Percentiles rank a stretch among this genome's conserved stretches.
These are phyloP conservation scores for Eucalyptus decipiens DNA, from an alignment of 345 rosid species.

Conservation along the genomic window DNA sequence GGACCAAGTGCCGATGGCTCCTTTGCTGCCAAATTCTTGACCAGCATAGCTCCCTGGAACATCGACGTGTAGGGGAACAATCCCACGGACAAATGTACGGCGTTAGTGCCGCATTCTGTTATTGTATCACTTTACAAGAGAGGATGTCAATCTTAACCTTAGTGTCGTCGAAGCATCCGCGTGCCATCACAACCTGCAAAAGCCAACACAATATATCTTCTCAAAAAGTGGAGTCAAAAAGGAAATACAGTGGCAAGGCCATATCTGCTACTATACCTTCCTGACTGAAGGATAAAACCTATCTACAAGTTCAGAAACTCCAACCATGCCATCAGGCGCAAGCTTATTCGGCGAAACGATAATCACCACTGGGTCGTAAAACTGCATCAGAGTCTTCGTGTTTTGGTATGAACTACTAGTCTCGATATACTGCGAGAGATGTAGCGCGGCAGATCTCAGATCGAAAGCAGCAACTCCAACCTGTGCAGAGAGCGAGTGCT, in stretches of 20 bases:
- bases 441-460: constrained; percentile 77
- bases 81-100: neutral
- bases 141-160: constrained; percentile 35
- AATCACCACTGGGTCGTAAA: constrained; percentile 75
- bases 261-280: constrained; percentile 38
- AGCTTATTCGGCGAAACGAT: constrained; percentile 76
- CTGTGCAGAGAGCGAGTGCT: constrained; percentile 11
- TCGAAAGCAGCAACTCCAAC: constrained; percentile 97
- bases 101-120: neutral
- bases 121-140: neutral
- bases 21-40: constrained; percentile 72
- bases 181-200: constrained; percentile 69
- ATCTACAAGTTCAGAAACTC: constrained; percentile 77
- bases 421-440: constrained; percentile 94
- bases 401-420: constrained; percentile 94
- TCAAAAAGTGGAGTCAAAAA: neutral
- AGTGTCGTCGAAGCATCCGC: constrained; percentile 94
- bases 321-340: constrained; percentile 88
- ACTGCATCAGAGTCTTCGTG: constrained; percentile 72
- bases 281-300: constrained; percentile 48
- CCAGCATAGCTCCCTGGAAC: constrained; percentile 72
- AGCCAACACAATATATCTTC: neutral
- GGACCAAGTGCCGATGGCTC: constrained; percentile 91
- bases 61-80: neutral
- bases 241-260: neutral